Conservation (phyloP, 2,329 filamentous ascomycete species). For the Alternaria dauci region DNA sequence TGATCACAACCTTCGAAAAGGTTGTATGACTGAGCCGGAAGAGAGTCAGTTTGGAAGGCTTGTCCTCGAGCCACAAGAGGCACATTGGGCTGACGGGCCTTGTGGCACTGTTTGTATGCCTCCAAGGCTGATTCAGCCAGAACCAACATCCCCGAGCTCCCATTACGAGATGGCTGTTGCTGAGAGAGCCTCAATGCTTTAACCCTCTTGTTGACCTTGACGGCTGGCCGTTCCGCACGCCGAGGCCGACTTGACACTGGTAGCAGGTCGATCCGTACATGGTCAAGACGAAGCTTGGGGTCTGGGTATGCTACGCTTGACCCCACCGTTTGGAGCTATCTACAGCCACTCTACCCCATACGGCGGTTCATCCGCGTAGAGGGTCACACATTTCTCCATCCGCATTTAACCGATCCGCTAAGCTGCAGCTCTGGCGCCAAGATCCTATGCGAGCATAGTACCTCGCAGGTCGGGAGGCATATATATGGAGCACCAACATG, state of each 20-base stretch:
- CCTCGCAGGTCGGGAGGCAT: constrained; percentile 24
- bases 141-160: background rate
- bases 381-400: constrained; percentile 27
- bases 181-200: constrained; percentile 10
- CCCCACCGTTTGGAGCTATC: constrained; percentile 19
- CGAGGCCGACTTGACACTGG: constrained; percentile 15
- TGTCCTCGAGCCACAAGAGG: constrained; percentile 11
- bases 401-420: constrained; percentile 45
- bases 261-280: constrained; percentile 10
- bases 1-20: constrained; percentile 22
- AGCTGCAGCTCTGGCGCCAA: constrained; percentile 33
- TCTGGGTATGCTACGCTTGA: constrained; percentile 19
- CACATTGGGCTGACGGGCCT: constrained; percentile 13
- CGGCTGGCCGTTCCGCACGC: constrained; percentile 18
- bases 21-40: constrained; percentile 1
- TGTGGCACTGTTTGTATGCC: constrained; percentile 5
- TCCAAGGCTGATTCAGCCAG: background rate
- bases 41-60: constrained; percentile 5
- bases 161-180: constrained; percentile 1
- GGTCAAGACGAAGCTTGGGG: constrained; percentile 11
- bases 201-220: constrained; percentile 12
- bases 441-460: constrained; percentile 22
- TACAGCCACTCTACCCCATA: constrained; percentile 34
- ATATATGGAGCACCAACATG: constrained; percentile 37
- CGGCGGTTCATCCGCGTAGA: constrained; percentile 28